Percentiles rank a stretch among this genome's conserved stretches.
These are phyloP conservation scores for Alternaria alternata DNA, from an alignment of 2,329 filamentous ascomycete species.

Conservation along the genomic window DNA sequence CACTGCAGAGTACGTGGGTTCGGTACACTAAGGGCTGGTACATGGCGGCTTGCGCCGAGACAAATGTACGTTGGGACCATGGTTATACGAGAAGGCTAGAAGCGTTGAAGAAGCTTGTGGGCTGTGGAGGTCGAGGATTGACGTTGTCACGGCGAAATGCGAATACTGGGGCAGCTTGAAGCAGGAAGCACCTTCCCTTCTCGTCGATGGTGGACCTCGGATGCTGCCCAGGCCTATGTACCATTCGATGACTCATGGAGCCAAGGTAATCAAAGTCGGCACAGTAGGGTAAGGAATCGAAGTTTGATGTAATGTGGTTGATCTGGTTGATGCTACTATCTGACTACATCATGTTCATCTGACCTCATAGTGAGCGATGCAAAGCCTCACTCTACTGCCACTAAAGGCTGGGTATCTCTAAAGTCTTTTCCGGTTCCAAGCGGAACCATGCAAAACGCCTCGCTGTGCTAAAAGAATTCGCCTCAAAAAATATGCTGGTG, in stretches of 20 bases:
- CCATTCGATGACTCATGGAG: not conserved
- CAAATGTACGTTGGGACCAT: constrained; percentile 4
- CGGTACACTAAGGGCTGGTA: constrained; percentile 12
- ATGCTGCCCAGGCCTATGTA: not conserved
- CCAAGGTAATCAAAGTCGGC: not conserved
- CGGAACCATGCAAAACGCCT: constrained; percentile 36
- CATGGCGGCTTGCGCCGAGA: constrained; percentile 19
- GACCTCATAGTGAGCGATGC: constrained; percentile 35
- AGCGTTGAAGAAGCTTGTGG: constrained; percentile 20
- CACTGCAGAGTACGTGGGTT: not conserved
- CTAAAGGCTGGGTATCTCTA: constrained; percentile 43
- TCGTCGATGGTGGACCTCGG: not conserved
- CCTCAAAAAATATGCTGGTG: constrained; percentile 17
- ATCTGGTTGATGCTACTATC: constrained; percentile 9
- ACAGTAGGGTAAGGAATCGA: not conserved
- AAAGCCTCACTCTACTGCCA: constrained; percentile 26
- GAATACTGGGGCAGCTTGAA: constrained; percentile 2
- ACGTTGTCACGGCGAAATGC: constrained; percentile 8
- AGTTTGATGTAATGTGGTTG: not conserved
- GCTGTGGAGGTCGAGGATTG: not conserved
- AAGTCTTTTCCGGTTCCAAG: constrained; percentile 20
- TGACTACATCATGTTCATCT: constrained; percentile 26
- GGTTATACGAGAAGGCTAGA: constrained; percentile 9
- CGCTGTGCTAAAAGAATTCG: constrained; percentile 37
- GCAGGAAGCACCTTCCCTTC: constrained; percentile 10